These are phyloP conservation scores for Fomitopsis betulina DNA, from an alignment of 1,284 basidiomycete genomes.

Conservation along the genomic window DNA sequence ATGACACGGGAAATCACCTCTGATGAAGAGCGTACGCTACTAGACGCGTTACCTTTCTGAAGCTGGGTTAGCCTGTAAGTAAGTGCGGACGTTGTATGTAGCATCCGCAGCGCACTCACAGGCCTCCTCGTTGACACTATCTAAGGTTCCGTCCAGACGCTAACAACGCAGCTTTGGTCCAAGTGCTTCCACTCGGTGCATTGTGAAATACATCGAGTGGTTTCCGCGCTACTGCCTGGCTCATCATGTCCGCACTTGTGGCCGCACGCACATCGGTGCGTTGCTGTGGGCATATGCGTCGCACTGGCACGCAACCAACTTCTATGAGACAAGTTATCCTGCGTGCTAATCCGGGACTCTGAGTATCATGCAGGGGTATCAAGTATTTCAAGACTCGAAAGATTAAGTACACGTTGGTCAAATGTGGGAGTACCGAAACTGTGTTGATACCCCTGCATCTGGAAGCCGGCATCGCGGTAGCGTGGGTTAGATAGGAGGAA, in stretches of 20 bases:
- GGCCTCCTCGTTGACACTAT: neutral
- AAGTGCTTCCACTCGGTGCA: neutral
- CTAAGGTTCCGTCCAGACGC: neutral
- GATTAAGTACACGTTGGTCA: no score
- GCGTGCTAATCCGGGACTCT: constrained; percentile 36
- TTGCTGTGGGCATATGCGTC: neutral
- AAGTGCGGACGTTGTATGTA: neutral
- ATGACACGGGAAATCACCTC: neutral
- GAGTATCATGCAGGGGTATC: no score
- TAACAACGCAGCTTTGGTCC: neutral
- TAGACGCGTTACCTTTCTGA: neutral
- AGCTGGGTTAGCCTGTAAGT: neutral
- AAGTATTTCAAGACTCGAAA: no score
- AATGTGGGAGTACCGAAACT: no score
- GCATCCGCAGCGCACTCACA: neutral
- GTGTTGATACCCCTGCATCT: no score
- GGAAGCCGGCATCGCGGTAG: no score
- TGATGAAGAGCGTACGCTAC: neutral
- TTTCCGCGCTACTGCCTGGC: neutral
- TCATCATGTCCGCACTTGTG: neutral
- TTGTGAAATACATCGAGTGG: neutral
- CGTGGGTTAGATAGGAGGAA: no score
- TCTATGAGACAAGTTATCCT: constrained; percentile 36
- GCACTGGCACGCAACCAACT: neutral
- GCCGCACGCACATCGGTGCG: neutral